Base-by-base conservation (phyloP, 1,284 basidiomycete genomes). In the Mycena citricolor region DNA sequence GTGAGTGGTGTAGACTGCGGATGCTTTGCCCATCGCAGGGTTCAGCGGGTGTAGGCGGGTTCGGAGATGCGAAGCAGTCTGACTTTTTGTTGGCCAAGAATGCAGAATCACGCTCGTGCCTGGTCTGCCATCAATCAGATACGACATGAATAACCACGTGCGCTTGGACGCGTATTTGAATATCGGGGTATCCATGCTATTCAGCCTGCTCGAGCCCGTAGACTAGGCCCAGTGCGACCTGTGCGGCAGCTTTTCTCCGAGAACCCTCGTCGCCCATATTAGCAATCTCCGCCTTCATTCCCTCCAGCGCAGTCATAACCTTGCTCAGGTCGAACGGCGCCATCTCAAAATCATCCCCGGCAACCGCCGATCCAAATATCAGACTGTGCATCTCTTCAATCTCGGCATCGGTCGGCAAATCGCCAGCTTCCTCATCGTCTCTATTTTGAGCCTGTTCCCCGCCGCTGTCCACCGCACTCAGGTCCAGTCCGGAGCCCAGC, bases 241-340 rank as follows among this genome's bases (percentile, higher is more conserved):
- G 69, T 6, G 87, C 87, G 1, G 87, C 86, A 22, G 81, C 77
- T 55, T 68, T 76, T 54, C 81, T 68, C 50, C 81, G 71, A 62
- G 82, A 81, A 13, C 68, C 71, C 54, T 83, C 77, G 55, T 83
- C 71, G 4, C 70, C 66, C 61, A 90, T 86, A 10, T 67, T 74
- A 16, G 79, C 69, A 50, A 90, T 87, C 63, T 90, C 83, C 30
- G 76, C 76, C 57, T 85, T 85, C 74, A 89, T 77, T 29, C 73
- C 76, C 56, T 85, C 77, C 25, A 90, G 66, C 2, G 77, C 72
- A 30, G 69, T 68, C n/a, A 88, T 57, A 25, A 89, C 76, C 34
- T 70, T 65, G 24, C 76, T 71, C 31, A 90, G 61, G 61, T 90
- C 85, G 57, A 88, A 85, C 19, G 70, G 61, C 25, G 64, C 63